Evolutionary conservation across 176 grass and related monocot genomes (phyloP).

Genomic region (Luzula sylvatica): DNA sequence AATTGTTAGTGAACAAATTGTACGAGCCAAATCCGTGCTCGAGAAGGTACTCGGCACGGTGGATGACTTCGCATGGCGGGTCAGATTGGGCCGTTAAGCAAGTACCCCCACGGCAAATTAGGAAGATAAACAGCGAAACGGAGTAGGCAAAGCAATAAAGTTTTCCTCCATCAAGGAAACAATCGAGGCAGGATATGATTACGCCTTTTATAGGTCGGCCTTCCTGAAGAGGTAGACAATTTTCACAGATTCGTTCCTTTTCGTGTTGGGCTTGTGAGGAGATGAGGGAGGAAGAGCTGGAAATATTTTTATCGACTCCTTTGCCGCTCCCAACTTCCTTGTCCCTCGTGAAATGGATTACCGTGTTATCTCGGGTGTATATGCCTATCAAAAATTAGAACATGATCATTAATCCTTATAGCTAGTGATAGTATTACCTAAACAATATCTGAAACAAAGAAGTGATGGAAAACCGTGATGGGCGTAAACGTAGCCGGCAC

Average conservation of each 20-base stretch:
- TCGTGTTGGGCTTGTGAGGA: not conserved
- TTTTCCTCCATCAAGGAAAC: constrained; percentile 57
- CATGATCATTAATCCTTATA: too few species aligned
- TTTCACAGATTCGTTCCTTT: not conserved
- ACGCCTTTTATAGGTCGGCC: constrained; percentile 45
- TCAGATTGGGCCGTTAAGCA: too few species aligned
- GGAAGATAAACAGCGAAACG: not conserved
- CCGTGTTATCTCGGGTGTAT: constrained; percentile 65
- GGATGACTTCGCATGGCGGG: too few species aligned
- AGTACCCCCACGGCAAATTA: too few species aligned
- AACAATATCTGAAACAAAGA: not conserved
- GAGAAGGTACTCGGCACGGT: too few species aligned
- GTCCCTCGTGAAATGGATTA: constrained; percentile 61
- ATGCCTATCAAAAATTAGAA: constrained; percentile 36
- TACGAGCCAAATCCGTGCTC: too few species aligned
- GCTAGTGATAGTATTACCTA: too few species aligned
- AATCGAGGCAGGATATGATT: constrained; percentile 65
- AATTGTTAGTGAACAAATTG: constrained; percentile 75
- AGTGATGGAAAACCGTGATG: constrained; percentile 56
- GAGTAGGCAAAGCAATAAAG: constrained; percentile 55
- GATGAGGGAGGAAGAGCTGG: constrained; percentile 28
- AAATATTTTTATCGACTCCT: too few species aligned
- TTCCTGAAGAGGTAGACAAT: constrained; percentile 52
- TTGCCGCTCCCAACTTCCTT: constrained; percentile 17
- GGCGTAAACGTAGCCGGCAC: constrained; percentile 46